These are phyloP conservation scores for Xylariaceae sp. DNA, from an alignment of 2,329 filamentous ascomycete genomes.

Conservation along the genomic window DNA sequence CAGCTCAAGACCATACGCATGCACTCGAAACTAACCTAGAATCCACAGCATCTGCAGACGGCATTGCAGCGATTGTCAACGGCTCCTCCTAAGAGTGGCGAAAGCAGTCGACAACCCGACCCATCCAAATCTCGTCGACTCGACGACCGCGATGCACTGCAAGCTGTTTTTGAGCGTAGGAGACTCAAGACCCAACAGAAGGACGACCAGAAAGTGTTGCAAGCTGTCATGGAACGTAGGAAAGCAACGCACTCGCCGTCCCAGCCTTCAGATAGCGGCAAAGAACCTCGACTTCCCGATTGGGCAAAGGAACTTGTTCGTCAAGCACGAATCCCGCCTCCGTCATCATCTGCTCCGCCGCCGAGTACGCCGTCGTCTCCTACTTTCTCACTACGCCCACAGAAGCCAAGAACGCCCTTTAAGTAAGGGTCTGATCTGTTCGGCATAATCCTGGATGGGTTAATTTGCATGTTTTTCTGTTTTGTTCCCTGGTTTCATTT, in stretches of 20 bases:
- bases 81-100: conserved; percentile 11
- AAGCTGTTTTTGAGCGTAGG: conserved; percentile 29
- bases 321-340: conserved; percentile 29
- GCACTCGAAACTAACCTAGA: conserved; percentile 28
- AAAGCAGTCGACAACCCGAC: neutral
- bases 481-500: neutral
- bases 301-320: conserved; percentile 39
- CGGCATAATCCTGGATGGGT: no score
- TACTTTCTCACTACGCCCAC: conserved; percentile 7
- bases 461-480: neutral
- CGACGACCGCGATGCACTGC: conserved; percentile 34
- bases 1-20: conserved; percentile 9
- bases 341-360: conserved; percentile 21
- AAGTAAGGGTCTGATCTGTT: conserved; percentile 22
- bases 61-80: conserved; percentile 29
- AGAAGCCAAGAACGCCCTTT: conserved; percentile 33
- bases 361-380: conserved; percentile 14
- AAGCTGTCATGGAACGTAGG: conserved; percentile 31
- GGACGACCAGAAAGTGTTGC: conserved; percentile 27
- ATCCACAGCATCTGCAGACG: conserved; percentile 31
- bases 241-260: conserved; percentile 30
- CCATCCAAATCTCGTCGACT: conserved; percentile 35
- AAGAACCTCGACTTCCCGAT: conserved; percentile 35
- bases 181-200: conserved; percentile 24
- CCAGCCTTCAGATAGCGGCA: conserved; percentile 13